phyloP scores from a whole-genome alignment of 108 stramenopile genomes.

The Aurantiochytrium sp. region DNA sequence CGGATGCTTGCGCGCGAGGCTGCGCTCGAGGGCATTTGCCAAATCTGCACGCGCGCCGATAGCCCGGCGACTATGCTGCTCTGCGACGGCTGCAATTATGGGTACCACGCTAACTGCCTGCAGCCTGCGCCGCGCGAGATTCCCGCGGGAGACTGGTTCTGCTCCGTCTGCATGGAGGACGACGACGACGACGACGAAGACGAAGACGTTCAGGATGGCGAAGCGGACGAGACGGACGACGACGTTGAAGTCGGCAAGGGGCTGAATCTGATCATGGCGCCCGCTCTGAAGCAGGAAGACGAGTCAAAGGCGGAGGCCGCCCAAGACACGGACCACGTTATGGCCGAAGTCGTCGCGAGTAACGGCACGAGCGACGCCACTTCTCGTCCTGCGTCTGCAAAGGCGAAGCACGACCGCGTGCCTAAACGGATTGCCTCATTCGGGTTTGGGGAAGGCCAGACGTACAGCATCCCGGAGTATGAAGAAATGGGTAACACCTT shows the following conservation, averaged over 20 bases:
- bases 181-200: slow-evolving; percentile 6
- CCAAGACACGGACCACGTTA: no score
- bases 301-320: no score
- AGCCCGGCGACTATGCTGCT: background rate
- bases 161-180: background rate
- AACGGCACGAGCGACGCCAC: no score
- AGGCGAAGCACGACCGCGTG: background rate
- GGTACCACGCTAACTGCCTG: background rate
- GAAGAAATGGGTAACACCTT: slow-evolving; percentile 54
- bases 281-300: background rate
- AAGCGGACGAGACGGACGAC: background rate
- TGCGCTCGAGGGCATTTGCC: background rate
- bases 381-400: no score
- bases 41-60: background rate
- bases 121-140: background rate
- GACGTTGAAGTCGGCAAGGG: background rate
- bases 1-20: background rate
- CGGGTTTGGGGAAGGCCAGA: slow-evolving; percentile 69
- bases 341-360: no score
- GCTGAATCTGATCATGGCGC: no score
- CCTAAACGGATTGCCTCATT: background rate
- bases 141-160: slow-evolving; percentile 21
- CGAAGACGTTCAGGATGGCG: background rate
- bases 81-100: slow-evolving; percentile 21
- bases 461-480: slow-evolving; percentile 69